Evolutionary conservation across 768 basidiomycete species (phyloP).

Genomic region (Mycena belliarum): DNA sequence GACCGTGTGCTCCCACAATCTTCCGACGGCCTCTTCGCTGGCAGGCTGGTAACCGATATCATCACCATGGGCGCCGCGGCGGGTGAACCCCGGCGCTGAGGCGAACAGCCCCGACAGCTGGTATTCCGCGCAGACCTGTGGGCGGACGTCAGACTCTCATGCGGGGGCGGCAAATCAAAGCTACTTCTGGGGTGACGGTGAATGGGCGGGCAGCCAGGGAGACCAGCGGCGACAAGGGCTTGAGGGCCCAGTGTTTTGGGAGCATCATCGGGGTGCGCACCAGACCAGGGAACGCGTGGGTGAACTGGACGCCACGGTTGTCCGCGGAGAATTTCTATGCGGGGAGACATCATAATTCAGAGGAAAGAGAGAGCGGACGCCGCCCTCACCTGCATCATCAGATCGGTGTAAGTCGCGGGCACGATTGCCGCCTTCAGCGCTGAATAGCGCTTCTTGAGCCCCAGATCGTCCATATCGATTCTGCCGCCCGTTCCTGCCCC

Average conservation of each 20-base stretch:
- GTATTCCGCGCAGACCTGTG: slow-evolving; percentile 19
- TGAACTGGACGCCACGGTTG: slow-evolving; percentile 35
- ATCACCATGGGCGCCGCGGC: slow-evolving; percentile 21
- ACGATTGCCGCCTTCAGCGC: slow-evolving; percentile 24
- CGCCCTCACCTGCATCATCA: slow-evolving; percentile 34
- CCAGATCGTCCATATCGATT: slow-evolving; percentile 37
- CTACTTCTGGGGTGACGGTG: slow-evolving; percentile 19
- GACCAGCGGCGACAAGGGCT: slow-evolving; percentile 13
- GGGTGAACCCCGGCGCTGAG: slow-evolving; percentile 15
- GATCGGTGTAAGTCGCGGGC: slow-evolving; percentile 35
- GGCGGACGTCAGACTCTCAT: not conserved
- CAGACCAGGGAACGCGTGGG: slow-evolving; percentile 37
- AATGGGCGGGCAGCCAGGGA: slow-evolving; percentile 13
- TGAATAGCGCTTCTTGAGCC: slow-evolving; percentile 35
- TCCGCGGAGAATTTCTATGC: slow-evolving; percentile 33
- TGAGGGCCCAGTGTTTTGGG: slow-evolving; percentile 15
- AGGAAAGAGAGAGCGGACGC: too few species aligned
- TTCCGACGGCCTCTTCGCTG: slow-evolving; percentile 4
- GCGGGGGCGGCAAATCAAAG: not conserved
- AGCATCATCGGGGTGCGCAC: slow-evolving; percentile 34
- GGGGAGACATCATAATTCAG: not conserved
- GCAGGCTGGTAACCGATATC: slow-evolving; percentile 22
- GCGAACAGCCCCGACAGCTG: slow-evolving; percentile 19
- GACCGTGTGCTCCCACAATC: slow-evolving; percentile 26
- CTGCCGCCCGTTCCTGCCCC: slow-evolving; percentile 30